phyloP scores from a whole-genome alignment of 148 eudicot genomes.

The Rhododendron molle region DNA sequence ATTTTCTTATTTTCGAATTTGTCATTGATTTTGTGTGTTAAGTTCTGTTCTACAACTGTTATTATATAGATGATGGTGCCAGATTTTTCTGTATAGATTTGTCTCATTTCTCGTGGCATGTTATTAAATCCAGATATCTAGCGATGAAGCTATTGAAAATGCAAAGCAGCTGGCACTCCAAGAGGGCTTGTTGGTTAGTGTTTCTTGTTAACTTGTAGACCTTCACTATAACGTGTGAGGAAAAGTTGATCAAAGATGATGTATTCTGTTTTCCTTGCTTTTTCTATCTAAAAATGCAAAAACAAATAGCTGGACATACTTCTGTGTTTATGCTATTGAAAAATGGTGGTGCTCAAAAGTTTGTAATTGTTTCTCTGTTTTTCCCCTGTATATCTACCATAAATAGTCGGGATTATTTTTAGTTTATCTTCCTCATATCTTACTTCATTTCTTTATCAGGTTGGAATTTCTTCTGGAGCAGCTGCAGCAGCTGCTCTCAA shows the following conservation, averaged over 20 bases:
- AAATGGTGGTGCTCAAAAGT: slow-evolving; percentile 4
- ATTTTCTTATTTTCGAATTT: not conserved
- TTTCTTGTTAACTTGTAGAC: slow-evolving; percentile 4
- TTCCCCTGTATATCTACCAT: not conserved
- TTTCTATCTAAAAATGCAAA: not conserved
- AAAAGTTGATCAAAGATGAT: not conserved
- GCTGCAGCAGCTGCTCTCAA: slow-evolving; percentile 88
- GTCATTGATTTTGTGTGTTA: not conserved
- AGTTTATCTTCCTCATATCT: not conserved
- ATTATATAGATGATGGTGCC: not conserved
- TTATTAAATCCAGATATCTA: slow-evolving; percentile 59
- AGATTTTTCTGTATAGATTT: not conserved
- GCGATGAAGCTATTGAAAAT: slow-evolving; percentile 84
- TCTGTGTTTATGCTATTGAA: not conserved
- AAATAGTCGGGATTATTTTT: not conserved
- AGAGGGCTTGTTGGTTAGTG: slow-evolving; percentile 95
- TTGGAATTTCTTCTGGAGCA: slow-evolving; percentile 97
- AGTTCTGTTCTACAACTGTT: not conserved
- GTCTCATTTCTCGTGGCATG: not conserved
- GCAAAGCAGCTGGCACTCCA: slow-evolving; percentile 94
- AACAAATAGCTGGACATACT: not conserved
- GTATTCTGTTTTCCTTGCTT: not conserved
- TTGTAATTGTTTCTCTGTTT: not conserved
- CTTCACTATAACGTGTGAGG: not conserved
- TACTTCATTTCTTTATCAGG: slow-evolving; percentile 34